Percentiles rank a stretch among this genome's conserved stretches.
These are phyloP conservation scores for Westerdykella ornata DNA, from an alignment of 2,329 filamentous ascomycete genomes.

Conservation along the genomic window DNA sequence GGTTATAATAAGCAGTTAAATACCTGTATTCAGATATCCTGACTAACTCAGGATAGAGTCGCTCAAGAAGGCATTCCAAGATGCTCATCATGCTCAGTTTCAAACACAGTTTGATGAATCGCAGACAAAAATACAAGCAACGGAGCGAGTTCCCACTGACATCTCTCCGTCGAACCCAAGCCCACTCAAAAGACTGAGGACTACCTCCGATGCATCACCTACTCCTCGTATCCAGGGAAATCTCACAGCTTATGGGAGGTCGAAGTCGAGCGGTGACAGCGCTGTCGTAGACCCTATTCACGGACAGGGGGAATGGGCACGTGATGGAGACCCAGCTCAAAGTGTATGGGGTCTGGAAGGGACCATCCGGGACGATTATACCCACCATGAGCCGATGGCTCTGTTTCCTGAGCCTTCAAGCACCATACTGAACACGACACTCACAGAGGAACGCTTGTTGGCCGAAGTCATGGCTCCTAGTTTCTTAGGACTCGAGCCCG, in stretches of 20 bases:
- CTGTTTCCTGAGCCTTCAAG: constrained; percentile 40
- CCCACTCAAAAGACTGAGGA: constrained; percentile 20
- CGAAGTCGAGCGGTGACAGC: constrained; percentile 9
- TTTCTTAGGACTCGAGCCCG: constrained; percentile 19
- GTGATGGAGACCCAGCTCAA: too few relatives aligned
- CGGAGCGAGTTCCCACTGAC: constrained; percentile 3
- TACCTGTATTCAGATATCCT: background rate
- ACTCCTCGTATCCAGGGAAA: background rate
- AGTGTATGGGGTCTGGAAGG: constrained; percentile 22
- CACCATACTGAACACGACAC: constrained; percentile 39
- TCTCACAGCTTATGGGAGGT: constrained; percentile 9
- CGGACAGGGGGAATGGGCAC: background rate
- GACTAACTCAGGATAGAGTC: constrained; percentile 15
- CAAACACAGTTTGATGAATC: constrained; percentile 6
- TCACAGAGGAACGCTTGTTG: constrained; percentile 38
- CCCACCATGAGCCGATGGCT: constrained; percentile 34
- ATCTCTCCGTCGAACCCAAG: constrained; percentile 15
- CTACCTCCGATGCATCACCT: constrained; percentile 7
- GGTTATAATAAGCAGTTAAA: too few relatives aligned
- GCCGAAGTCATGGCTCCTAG: constrained; percentile 27
- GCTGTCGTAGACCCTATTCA: constrained; percentile 1
- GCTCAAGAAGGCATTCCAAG: constrained; percentile 19
- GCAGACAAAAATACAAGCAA: background rate
- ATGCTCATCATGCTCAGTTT: constrained; percentile 22
- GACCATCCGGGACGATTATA: constrained; percentile 33